Percentiles rank a stretch among this genome's conserved stretches.
Conservation (phyloP, 2,329 filamentous ascomycete genomes). For the Xylariaceae sp. region DNA sequence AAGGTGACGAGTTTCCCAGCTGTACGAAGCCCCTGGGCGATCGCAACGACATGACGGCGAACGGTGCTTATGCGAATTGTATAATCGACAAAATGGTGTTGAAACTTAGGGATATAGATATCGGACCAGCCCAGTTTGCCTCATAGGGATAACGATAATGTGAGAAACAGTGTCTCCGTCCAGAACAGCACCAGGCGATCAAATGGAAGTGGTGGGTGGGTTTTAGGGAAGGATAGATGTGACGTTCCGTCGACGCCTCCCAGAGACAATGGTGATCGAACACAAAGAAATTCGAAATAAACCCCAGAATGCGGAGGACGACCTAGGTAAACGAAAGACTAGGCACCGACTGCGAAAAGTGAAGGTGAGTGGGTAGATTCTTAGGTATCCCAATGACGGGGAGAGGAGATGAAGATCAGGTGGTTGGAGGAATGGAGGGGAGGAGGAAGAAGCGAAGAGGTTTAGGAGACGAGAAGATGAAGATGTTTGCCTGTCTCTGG, state of each 20-base stretch:
- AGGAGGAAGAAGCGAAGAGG: background rate
- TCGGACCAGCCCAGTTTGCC: too few relatives aligned
- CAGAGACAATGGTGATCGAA: background rate
- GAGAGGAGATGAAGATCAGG: background rate
- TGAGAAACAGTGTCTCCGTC: constrained; percentile 7
- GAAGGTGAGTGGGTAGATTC: background rate
- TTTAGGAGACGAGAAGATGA: background rate
- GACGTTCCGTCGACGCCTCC: background rate
- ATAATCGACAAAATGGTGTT: background rate
- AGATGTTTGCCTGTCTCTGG: background rate
- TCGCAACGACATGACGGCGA: constrained; percentile 22
- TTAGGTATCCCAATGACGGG: background rate
- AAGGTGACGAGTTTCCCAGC: constrained; percentile 17
- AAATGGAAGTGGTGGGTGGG: constrained; percentile 11
- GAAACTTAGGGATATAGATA: background rate
- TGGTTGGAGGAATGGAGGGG: background rate
- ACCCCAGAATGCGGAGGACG: background rate
- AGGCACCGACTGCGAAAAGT: background rate
- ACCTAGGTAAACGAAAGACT: constrained; percentile 1
- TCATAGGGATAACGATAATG: background rate
- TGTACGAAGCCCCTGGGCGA: constrained; percentile 26
- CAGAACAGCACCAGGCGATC: constrained; percentile 27
- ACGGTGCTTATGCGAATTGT: background rate
- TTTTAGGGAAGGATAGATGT: background rate
- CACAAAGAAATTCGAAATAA: background rate